A percentile compares a stretch with the other conserved stretches of the same genome.
These are phyloP conservation scores for Oldenlandia corymbosa DNA, from an alignment of 257 asterid species.

Conservation along the genomic window DNA sequence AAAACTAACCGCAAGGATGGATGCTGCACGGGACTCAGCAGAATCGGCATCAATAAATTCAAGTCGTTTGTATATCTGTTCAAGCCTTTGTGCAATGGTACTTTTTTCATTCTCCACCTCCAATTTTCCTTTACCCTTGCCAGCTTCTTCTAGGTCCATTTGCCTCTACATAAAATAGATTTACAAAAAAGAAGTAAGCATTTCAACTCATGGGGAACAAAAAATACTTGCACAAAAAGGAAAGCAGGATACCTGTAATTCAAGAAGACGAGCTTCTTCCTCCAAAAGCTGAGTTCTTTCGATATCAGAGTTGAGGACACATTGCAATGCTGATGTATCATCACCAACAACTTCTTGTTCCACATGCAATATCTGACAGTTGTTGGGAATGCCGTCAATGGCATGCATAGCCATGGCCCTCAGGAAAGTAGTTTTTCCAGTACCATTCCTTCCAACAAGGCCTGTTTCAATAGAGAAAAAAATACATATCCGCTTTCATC, in stretches of 20 bases:
- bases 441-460: slow-evolving; percentile 97
- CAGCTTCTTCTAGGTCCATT: slow-evolving; percentile 47
- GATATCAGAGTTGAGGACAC: slow-evolving; percentile 79
- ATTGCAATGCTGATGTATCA: slow-evolving; percentile 72
- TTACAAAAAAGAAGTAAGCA: slow-evolving; percentile 3
- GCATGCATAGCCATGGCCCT: slow-evolving; percentile 98
- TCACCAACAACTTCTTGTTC: slow-evolving; percentile 99
- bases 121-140: slow-evolving; percentile 36
- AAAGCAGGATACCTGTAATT: slow-evolving; percentile 50
- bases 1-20: slow-evolving; percentile 89
- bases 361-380: slow-evolving; percentile 93
- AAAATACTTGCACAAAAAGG: not conserved
- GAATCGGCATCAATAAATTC: slow-evolving; percentile 91
- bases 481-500: not conserved
- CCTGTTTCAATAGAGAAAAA: slow-evolving; percentile 41
- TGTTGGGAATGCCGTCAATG: slow-evolving; percentile 91
- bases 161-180: slow-evolving; percentile 43
- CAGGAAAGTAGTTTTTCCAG: slow-evolving; percentile 96
- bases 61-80: slow-evolving; percentile 86
- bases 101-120: slow-evolving; percentile 48
- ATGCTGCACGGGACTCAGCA: slow-evolving; percentile 98
- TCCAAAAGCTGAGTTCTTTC: slow-evolving; percentile 82
- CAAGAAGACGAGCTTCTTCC: slow-evolving; percentile 77
- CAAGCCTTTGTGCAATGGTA: slow-evolving; percentile 59
- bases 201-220: slow-evolving; percentile 9